Evolutionary conservation across 1,139 yeast species (phyloP), one percentile per base, ranked within the genome.

Genomic region (Pichia sp.): DNA sequence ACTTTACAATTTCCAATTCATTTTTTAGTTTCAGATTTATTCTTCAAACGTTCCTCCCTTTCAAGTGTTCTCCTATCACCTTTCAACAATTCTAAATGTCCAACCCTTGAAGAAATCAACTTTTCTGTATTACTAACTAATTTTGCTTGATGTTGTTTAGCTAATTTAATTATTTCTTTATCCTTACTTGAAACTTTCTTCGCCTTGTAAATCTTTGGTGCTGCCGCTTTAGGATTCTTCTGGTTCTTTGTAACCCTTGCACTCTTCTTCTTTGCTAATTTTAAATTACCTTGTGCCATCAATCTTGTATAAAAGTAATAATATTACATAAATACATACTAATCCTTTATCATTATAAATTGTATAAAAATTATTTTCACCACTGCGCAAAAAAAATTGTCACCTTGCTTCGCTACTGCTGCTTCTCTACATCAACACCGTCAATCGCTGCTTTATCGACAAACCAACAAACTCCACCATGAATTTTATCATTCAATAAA

Each of bases 31-130:
- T n/a, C 20, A 10, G 15, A 11, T 41, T 45, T 33, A 17, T 35
- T 25, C 30, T 40, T 43, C 22, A 42, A 36, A 10, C 51, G 59
- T 62, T 54, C 68, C 64, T 60, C 61, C 60, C 72, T 81, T 57
- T 84, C 95, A 14, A 84, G 52, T 56, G 84, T 77, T 63, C 94
- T 76, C 68, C 96, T 79, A n/a, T 93, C 80, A 12, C 97, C 98
- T 61, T 84, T 86, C 50, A 91, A 67, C 39, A 91, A 61, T 63
- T 91, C 98, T 55, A 91, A 71, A 63, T 91, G 97, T n/a, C 98
- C 98, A 4, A 89, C 96, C 61, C 91, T 75, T 41, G 93, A 72
- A 3, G 96, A 81, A 52, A 89, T 77, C 49, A 86, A 70, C 63
- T 77, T 85, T 63, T 91, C 98, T 2, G 97, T 89, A 17, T 79